A percentile compares a stretch with the other conserved stretches of the same genome.
Conservation (phyloP, 768 basidiomycete genomes). For the Collybia nuda region DNA sequence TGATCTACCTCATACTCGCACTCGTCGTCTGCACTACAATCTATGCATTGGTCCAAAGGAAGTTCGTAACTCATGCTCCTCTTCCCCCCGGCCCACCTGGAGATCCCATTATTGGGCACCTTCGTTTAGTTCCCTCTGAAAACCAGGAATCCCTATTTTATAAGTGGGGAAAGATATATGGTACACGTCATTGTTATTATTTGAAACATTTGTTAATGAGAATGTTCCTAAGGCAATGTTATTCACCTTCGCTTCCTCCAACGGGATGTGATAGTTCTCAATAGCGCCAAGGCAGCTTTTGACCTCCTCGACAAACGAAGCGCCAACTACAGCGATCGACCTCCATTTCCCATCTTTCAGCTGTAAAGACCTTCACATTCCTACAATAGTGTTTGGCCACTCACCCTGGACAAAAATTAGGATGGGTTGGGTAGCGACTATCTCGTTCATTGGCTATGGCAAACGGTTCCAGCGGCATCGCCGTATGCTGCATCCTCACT, state of each 20-base stretch:
- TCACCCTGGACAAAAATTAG: neutral
- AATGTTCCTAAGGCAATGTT: conserved; percentile 7
- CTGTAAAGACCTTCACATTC: conserved; percentile 5
- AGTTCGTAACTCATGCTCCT: too few relatives aligned
- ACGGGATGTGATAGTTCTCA: conserved; percentile 4
- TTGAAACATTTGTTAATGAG: neutral
- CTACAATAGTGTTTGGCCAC: too few relatives aligned
- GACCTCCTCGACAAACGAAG: conserved; percentile 11
- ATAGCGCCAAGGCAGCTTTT: conserved; percentile 8
- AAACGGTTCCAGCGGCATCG: conserved; percentile 6
- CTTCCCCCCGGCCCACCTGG: conserved; percentile 3
- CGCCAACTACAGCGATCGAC: conserved; percentile 12
- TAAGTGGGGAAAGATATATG: conserved; percentile 1
- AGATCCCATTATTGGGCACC: neutral
- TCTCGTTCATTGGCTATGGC: conserved; percentile 5
- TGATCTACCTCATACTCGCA: too few relatives aligned
- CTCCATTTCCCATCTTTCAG: conserved; percentile 3
- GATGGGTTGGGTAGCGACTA: conserved; percentile 4
- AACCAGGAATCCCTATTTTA: conserved; percentile 1
- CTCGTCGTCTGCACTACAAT: too few relatives aligned
- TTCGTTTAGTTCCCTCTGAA: neutral
- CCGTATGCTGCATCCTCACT: conserved; percentile 10
- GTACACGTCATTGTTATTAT: neutral
- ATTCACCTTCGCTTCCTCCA: conserved; percentile 3
- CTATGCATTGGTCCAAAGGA: too few relatives aligned